A percentile compares a stretch with the other conserved stretches of the same genome.
Evolutionary conservation across 805 yeast species (phyloP).

Genomic region (Wickerhamomyces xylosicus): DNA sequence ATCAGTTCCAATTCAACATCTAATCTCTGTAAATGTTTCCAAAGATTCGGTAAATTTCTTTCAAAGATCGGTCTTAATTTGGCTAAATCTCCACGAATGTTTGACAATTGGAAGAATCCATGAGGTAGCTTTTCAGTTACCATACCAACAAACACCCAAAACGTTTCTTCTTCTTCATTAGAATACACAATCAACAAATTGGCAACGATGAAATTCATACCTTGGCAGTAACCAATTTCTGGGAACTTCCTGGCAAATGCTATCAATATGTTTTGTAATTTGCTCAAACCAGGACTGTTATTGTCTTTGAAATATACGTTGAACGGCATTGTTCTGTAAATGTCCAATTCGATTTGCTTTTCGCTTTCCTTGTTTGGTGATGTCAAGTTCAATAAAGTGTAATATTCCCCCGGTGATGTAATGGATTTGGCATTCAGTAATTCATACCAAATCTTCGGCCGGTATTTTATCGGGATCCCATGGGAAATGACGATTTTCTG

Average conservation of each 20-base stretch:
- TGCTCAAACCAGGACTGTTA: conserved; percentile 39
- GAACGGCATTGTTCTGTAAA: conserved; percentile 44
- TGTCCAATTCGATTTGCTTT: conserved; percentile 40
- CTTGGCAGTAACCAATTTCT: conserved; percentile 46
- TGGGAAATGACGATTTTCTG: conserved; percentile 23
- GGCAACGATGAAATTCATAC: conserved; percentile 52
- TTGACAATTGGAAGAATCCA: conserved; percentile 26
- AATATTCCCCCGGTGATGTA: conserved; percentile 37
- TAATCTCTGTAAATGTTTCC: conserved; percentile 23
- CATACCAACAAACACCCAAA: conserved; percentile 40
- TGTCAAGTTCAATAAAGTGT: conserved; percentile 17
- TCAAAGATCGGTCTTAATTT: conserved; percentile 26
- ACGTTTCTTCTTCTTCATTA: conserved; percentile 37
- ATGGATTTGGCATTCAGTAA: conserved; percentile 38
- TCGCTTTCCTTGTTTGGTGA: conserved; percentile 24
- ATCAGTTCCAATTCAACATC: conserved; percentile 38
- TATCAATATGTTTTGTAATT: conserved; percentile 34
- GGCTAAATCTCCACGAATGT: conserved; percentile 30
- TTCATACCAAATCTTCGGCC: conserved; percentile 42
- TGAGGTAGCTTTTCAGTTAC: conserved; percentile 38
- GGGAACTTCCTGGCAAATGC: conserved; percentile 40
- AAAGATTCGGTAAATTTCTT: conserved; percentile 29
- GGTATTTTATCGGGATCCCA: conserved; percentile 39
- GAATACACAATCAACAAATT: conserved; percentile 33
- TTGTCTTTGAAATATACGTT: conserved; percentile 41